These are phyloP conservation scores for Pseudocercospora pini-densiflorae DNA, from an alignment of 2,329 filamentous ascomycete genomes.

Conservation along the genomic window DNA sequence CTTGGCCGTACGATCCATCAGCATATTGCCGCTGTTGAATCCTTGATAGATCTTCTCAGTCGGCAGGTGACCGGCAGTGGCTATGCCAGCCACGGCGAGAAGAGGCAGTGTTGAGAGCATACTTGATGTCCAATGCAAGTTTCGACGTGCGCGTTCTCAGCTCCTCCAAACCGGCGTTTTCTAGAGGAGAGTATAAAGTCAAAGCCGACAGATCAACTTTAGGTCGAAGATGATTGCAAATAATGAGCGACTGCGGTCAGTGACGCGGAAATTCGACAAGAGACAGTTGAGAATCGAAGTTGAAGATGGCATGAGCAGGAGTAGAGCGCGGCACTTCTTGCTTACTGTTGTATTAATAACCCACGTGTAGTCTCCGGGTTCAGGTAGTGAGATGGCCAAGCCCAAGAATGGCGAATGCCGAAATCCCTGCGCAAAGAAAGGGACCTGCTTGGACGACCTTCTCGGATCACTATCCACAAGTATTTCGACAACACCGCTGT, in stretches of 20 bases:
- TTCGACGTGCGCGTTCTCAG: too few relatives aligned
- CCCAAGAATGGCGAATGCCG: too few relatives aligned
- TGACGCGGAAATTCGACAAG: background rate
- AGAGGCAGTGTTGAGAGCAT: background rate
- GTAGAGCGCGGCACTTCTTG: background rate
- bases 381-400: too few relatives aligned
- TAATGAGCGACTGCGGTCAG: slow-evolving; percentile 5
- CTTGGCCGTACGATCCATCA: slow-evolving; percentile 12
- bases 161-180: too few relatives aligned
- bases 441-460: too few relatives aligned
- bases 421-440: too few relatives aligned
- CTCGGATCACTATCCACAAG: too few relatives aligned
- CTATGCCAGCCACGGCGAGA: background rate
- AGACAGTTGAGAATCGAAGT: too few relatives aligned
- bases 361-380: background rate
- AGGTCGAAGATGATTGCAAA: background rate
- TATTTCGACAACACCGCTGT: too few relatives aligned
- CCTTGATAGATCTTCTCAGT: slow-evolving; percentile 13
- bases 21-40: slow-evolving; percentile 23
- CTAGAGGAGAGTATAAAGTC: too few relatives aligned
- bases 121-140: background rate
- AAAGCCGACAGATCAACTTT: too few relatives aligned
- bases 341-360: background rate
- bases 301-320: background rate
- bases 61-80: background rate